Conservation (phyloP, 495 filamentous ascomycete species). For the Talaromyces nanjingensis region DNA sequence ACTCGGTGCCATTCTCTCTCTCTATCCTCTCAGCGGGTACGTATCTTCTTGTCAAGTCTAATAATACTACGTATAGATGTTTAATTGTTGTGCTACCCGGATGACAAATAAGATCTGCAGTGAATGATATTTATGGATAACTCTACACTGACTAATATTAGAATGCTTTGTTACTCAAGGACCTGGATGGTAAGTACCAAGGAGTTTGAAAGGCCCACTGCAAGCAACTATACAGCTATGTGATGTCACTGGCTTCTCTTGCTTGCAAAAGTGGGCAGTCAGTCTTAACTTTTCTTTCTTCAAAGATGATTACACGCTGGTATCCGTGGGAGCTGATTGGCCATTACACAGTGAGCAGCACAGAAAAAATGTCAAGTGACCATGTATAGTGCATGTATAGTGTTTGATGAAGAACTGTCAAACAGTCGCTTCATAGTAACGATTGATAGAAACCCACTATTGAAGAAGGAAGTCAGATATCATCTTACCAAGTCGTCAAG, state of each 20-base stretch:
- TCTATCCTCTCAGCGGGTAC: too few relatives aligned
- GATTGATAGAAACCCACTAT: neutral
- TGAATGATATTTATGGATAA: neutral
- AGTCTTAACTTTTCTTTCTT: neutral
- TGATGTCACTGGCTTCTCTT: neutral
- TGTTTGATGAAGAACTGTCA: neutral
- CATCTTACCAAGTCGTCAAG: neutral
- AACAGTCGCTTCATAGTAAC: neutral
- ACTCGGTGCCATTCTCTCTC: neutral
- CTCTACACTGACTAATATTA: neutral
- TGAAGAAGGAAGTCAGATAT: neutral
- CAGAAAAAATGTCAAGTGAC: neutral
- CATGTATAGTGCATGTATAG: neutral
- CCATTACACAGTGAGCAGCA: neutral
- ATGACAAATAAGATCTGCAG: neutral
- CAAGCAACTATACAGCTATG: neutral
- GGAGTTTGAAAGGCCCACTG: neutral
- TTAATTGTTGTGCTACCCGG: neutral
- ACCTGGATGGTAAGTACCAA: neutral
- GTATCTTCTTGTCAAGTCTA: neutral
- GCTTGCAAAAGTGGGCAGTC: neutral
- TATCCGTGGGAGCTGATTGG: neutral
- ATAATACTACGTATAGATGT: neutral
- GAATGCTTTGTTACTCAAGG: neutral
- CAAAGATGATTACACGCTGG: neutral